phyloP scores from a whole-genome alignment of 179 eudicot genomes.

The Monotropa hypopitys region DNA sequence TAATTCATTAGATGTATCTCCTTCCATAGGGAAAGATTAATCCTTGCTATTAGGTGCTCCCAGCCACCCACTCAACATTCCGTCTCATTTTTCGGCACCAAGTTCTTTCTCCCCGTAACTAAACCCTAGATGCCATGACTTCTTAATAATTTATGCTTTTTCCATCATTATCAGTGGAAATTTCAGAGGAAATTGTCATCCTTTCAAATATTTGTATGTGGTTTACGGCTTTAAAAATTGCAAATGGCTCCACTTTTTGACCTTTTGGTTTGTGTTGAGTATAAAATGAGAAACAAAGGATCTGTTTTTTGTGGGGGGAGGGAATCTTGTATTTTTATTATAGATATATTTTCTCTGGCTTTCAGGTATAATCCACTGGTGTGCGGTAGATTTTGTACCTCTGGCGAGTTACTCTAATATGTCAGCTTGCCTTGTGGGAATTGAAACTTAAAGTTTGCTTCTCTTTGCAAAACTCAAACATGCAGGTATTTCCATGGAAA shows the following conservation, averaged over 20 bases:
- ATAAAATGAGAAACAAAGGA: background rate
- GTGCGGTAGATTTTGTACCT: background rate
- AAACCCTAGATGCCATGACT: background rate
- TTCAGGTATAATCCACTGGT: background rate
- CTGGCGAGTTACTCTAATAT: background rate
- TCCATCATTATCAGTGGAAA: background rate
- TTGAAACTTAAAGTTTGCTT: background rate
- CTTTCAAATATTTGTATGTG: background rate
- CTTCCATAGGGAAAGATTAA: background rate
- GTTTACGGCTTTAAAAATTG: background rate
- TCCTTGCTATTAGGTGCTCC: background rate
- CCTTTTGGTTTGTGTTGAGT: background rate
- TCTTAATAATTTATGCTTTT: background rate
- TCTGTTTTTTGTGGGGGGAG: background rate
- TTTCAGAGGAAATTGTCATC: background rate
- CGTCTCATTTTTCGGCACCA: background rate
- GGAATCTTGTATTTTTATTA: background rate
- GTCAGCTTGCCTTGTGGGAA: background rate
- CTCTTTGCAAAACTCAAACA: background rate
- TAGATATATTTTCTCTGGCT: background rate
- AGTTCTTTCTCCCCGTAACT: background rate
- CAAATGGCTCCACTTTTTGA: background rate
- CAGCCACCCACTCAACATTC: background rate
- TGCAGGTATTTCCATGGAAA: conserved; percentile 31
- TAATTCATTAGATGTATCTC: background rate